These are phyloP conservation scores for Quercus engelmannii DNA, from an alignment of 306 rosid genomes.

Conservation along the genomic window DNA sequence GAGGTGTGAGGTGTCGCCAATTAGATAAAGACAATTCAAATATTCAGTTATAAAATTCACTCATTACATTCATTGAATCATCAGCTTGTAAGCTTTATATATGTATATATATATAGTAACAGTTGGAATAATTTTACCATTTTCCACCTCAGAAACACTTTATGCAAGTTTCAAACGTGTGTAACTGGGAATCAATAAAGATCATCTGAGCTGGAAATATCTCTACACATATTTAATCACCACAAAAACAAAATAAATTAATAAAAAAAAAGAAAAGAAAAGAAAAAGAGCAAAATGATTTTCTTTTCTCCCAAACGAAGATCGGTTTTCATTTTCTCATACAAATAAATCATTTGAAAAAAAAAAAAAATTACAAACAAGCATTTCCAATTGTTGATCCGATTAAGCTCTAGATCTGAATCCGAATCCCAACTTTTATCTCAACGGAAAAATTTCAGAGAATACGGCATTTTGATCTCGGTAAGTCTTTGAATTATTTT, in stretches of 20 bases:
- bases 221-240: not conserved
- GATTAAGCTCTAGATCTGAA: conserved; percentile 43
- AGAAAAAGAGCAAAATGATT: conserved; percentile 14
- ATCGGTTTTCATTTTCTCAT: conserved; percentile 6
- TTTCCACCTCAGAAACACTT: not conserved
- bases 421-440: conserved; percentile 19
- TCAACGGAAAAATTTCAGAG: not conserved
- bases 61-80: no score
- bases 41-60: no score
- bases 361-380: not conserved
- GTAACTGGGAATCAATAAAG: not conserved
- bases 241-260: not conserved
- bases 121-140: no score
- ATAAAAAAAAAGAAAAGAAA: not conserved
- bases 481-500: conserved; percentile 2
- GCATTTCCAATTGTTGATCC: conserved; percentile 34
- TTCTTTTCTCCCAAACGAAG: conserved; percentile 32
- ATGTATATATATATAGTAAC: no score
- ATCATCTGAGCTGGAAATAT: not conserved
- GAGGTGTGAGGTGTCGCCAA: no score
- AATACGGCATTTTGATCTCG: conserved; percentile 11
- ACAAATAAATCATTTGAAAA: not conserved
- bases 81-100: no score
- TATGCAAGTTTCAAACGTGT: not conserved
- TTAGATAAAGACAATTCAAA: no score